Conservation (phyloP, 2,329 filamentous ascomycete genomes). For the Thyridium curvatum region DNA sequence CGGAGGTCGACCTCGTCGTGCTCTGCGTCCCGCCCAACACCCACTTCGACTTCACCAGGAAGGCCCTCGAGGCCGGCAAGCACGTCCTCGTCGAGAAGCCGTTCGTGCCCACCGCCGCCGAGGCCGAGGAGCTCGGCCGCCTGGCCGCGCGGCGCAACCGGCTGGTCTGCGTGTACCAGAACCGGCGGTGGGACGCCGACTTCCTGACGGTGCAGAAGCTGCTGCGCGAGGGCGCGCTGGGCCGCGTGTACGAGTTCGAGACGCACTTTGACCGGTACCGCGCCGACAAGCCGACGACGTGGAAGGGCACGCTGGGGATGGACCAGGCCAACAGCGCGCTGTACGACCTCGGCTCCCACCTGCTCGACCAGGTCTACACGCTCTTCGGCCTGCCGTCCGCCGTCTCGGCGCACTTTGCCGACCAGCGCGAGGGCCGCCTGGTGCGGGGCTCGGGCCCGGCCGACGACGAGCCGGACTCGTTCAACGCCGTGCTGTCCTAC, state of each 20-base stretch:
- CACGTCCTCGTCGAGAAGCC: constrained; percentile 80
- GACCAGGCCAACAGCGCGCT: constrained; percentile 58
- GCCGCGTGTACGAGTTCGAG: constrained; percentile 70
- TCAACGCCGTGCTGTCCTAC: constrained; percentile 64
- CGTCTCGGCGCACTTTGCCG: constrained; percentile 63
- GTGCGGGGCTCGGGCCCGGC: constrained; percentile 17
- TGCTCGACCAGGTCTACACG: constrained; percentile 66
- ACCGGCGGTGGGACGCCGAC: constrained; percentile 72
- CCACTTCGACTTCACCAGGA: constrained; percentile 60
- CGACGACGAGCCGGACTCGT: constrained; percentile 48
- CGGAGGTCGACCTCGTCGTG: constrained; percentile 61
- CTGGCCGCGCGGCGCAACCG: constrained; percentile 44
- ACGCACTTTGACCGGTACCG: constrained; percentile 76
- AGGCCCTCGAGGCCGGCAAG: constrained; percentile 63
- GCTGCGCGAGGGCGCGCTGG: constrained; percentile 52
- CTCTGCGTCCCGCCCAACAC: constrained; percentile 66
- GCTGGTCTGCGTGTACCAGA: constrained; percentile 65
- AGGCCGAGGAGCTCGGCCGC: constrained; percentile 57
- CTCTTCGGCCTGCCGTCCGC: constrained; percentile 44
- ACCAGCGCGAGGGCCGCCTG: constrained; percentile 48
- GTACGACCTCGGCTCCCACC: constrained; percentile 68
- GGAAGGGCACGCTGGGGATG: constrained; percentile 57
- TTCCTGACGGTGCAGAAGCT: constrained; percentile 65
- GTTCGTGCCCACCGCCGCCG: constrained; percentile 64
- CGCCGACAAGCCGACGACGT: constrained; percentile 49